Evolutionary conservation across 78 protist species (phyloP), one percentile per base, ranked within the genome.

Genomic region (Protostelium mycophagum): DNA sequence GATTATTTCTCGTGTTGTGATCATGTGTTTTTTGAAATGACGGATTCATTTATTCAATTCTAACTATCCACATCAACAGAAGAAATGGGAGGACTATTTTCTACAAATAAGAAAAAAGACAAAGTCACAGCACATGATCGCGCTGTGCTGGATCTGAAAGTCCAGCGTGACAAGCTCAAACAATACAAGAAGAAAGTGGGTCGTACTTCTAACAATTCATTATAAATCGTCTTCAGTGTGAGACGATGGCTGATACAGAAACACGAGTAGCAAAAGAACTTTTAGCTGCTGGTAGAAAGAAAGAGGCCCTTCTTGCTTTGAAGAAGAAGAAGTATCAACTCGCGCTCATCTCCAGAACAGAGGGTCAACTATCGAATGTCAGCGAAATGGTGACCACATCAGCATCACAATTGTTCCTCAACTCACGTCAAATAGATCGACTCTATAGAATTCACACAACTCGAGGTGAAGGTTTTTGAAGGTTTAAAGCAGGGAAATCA

Each of bases 291-390:
- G 91, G 93, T 28, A 87, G 94, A 63, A 94, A 91, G 85, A 25
- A 89, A 34, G 88, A 91, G 87, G 98, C 98, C 23, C 35, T 95
- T 10, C 86, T 95, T 34, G 90, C 92, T 23, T 39, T 95, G 38
- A 91, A 92, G 83, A 93, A 94, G 91, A 93, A 90, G 36, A 93
- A 94, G 63, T 91, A 89, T 86, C 97, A 94, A 29, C 94, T 93
- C 91, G 37, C 83, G 28, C 31, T 94, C 29, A 29, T 96, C 28
- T 94, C 85, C 1, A 90, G 90, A 1, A 87, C 94, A 35, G 91
- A 93, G n/a, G 38, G 63, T 34, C 94, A 92, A 63, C 85, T 92
- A 5, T 28, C 1, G 28, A 96, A 92, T 51, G 37, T 96, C 31
- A 92, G 95, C 35, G 95, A 96, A 38, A 88, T 94, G 94, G 90